phyloP scores from a whole-genome alignment of 352 stramenopile genomes.

The Phytophthora fragariaefolia region DNA sequence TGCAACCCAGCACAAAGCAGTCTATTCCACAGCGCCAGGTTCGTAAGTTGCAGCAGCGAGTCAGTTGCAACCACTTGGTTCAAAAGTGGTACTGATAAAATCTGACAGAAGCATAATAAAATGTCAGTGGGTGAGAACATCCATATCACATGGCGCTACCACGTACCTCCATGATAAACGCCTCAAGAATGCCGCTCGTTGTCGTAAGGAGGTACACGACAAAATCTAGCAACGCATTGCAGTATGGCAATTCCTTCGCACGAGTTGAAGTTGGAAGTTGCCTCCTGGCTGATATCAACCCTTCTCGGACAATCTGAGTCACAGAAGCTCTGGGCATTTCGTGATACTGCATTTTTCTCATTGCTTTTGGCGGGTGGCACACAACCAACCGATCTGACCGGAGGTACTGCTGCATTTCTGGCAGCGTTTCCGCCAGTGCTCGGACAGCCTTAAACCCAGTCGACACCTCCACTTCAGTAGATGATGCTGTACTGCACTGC shows the following conservation, averaged over 20 bases:
- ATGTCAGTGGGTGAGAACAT: not conserved
- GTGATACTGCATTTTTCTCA: slow-evolving; percentile 30
- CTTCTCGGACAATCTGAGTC: slow-evolving; percentile 33
- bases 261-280: slow-evolving; percentile 25
- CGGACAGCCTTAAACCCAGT: slow-evolving; percentile 23
- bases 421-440: slow-evolving; percentile 24
- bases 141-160: not conserved
- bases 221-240: slow-evolving; percentile 39
- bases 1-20: slow-evolving; percentile 37
- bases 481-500: slow-evolving; percentile 31
- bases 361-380: slow-evolving; percentile 9
- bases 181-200: slow-evolving; percentile 27
- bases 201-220: slow-evolving; percentile 30
- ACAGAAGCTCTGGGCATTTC: slow-evolving; percentile 37
- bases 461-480: not conserved
- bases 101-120: slow-evolving; percentile 26
- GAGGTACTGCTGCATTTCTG: slow-evolving; percentile 45
- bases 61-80: slow-evolving; percentile 36
- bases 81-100: slow-evolving; percentile 58
- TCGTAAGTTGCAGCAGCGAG: slow-evolving; percentile 32
- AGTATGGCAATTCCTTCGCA: slow-evolving; percentile 29
- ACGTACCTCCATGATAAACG: slow-evolving; percentile 44
- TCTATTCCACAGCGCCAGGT: slow-evolving; percentile 37
- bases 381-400: slow-evolving; percentile 28
- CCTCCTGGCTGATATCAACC: slow-evolving; percentile 30